phyloP scores from a whole-genome alignment of 306 rosid genomes.

The Sphenostylis stenocarpa region DNA sequence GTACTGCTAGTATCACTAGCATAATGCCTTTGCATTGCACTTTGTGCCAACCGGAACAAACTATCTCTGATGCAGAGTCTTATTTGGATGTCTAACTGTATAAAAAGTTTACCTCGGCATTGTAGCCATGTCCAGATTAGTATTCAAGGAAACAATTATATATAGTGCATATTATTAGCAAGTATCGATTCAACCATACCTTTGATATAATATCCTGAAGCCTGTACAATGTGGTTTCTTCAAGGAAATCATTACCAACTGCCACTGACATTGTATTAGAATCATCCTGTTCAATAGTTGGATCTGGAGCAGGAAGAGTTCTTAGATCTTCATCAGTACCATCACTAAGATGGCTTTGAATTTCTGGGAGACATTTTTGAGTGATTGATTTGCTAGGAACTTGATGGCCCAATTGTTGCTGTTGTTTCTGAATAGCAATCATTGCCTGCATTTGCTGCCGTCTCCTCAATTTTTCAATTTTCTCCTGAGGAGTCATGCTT shows the following conservation, averaged over 20 bases:
- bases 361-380: slow-evolving; percentile 48
- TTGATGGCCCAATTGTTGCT: slow-evolving; percentile 67
- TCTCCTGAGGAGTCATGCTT: slow-evolving; percentile 93
- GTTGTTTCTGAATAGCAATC: slow-evolving; percentile 92
- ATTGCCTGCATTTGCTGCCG: slow-evolving; percentile 95
- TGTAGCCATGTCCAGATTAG: slow-evolving; percentile 46
- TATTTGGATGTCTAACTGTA: slow-evolving; percentile 80
- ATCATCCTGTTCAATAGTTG: slow-evolving; percentile 67
- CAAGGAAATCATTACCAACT: slow-evolving; percentile 54
- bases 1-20: slow-evolving; percentile 62
- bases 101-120: slow-evolving; percentile 49
- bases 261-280: slow-evolving; percentile 60
- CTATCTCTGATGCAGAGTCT: slow-evolving; percentile 85
- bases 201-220: slow-evolving; percentile 75
- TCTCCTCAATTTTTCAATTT: slow-evolving; percentile 89
- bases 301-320: slow-evolving; percentile 51
- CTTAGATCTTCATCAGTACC: slow-evolving; percentile 57
- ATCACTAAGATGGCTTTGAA: slow-evolving; percentile 50
- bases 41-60: slow-evolving; percentile 86
- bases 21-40: slow-evolving; percentile 71
- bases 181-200: slow-evolving; percentile 54
- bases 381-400: slow-evolving; percentile 48
- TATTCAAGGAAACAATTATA: slow-evolving; percentile 30
- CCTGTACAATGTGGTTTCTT: slow-evolving; percentile 62
- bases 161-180: neutral